Base-by-base conservation (phyloP, 257 asterid genomes). In the Jacaranda mimosifolia region DNA sequence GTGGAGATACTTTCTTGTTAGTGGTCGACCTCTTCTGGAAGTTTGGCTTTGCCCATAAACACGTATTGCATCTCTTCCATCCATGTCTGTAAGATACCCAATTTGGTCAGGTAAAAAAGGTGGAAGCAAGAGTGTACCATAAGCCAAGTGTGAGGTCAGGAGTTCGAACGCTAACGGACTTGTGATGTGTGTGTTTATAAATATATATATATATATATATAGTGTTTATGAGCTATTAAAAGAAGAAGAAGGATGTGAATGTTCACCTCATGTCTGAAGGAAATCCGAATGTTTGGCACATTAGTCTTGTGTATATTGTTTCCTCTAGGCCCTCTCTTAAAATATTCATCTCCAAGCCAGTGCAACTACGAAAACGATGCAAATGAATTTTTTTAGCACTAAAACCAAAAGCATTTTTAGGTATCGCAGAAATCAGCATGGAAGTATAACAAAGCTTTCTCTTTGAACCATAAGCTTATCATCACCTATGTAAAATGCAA, bases 271-370 rank as follows among this genome's bases (percentile, higher is more conserved):
- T 91, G 89, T 87, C 98, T 91, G 84, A 92, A 94, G 87, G 90
- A 84, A 78, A 92, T 88, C 79, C 98, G 89, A 15, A 82, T 72
- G 79, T 91, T 88, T 62, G 98, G 97, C 57, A 94, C 97, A 58
- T 94, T 94, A 53, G 93, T 83, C 89, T 94, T 94, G 96, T 92
- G 98, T 80, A 91, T 92, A 64, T 91, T 86, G 17, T 94, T 94
- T 80, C 91, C 98, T 71, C 57, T 78, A 19, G 92, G 94, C 18
- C 97, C 97, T 72, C 96, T 91, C 71, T 84, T 82, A 67, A 58
- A 92, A 83, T 92, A 92, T 58, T 79, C 85, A 60, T 83, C 86
- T 77, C 98, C 97, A 74, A 88, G 97, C 98, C 98, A 92, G 73
- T 94, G 98, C 68, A 77, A 35, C 98, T 92, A 78, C 67, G 78